Evolutionary conservation across 2,329 filamentous ascomycete species (phyloP).

Genomic region (Arthrobotrys iridis): DNA sequence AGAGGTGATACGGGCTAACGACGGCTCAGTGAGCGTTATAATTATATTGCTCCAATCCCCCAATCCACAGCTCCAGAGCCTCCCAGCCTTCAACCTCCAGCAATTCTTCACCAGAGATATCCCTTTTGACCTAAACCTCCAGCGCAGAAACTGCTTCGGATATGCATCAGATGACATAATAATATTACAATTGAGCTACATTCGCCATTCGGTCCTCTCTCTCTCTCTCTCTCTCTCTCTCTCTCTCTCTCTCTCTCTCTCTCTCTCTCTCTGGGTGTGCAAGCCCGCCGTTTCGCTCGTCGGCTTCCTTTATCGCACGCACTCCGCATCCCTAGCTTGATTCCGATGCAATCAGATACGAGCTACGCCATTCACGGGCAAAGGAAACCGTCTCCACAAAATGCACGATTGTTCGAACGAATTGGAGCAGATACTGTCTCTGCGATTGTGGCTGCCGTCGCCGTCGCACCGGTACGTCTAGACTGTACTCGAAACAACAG

Average conservation of each 20-base stretch:
- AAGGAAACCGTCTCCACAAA: slow-evolving; percentile 12
- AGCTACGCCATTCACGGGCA: slow-evolving; percentile 3
- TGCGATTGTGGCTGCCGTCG: slow-evolving; percentile 55
- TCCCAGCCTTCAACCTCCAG: no score
- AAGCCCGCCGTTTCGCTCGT: not conserved
- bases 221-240: no score
- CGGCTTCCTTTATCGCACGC: not conserved
- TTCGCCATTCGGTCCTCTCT: not conserved
- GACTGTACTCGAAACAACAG: not conserved
- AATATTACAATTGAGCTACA: not conserved
- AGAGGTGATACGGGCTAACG: slow-evolving; percentile 2
- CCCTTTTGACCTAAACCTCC: not conserved
- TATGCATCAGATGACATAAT: not conserved
- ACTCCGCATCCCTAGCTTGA: not conserved
- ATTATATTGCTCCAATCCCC: not conserved
- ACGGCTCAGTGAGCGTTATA: not conserved
- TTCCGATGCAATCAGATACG: slow-evolving; percentile 39
- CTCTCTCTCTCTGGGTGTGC: not conserved
- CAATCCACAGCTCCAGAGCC: not conserved
- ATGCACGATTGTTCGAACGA: slow-evolving; percentile 54
- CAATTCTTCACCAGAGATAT: not conserved
- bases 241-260: no score
- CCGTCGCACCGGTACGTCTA: slow-evolving; percentile 54
- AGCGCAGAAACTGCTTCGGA: not conserved
- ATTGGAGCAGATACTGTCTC: slow-evolving; percentile 55